Conservation (phyloP, 2,329 filamentous ascomycete species). For the Apiospora pterosperma region DNA sequence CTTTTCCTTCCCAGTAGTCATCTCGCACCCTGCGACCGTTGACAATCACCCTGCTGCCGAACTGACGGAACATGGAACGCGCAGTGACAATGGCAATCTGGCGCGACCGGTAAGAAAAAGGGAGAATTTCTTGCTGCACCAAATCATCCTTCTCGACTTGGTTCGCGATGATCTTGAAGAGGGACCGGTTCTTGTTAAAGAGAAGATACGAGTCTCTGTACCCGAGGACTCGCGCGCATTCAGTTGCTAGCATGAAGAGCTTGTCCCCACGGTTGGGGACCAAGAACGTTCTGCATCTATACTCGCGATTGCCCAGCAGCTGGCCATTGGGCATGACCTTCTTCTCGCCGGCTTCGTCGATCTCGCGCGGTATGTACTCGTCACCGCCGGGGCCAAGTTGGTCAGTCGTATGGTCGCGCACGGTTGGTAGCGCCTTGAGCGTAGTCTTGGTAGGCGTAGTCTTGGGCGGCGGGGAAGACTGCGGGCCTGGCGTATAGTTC, state of each 20-base stretch:
- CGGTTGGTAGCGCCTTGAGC: slow-evolving; percentile 91
- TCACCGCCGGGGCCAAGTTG: slow-evolving; percentile 86
- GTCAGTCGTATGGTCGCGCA: slow-evolving; percentile 95
- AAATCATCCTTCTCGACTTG: slow-evolving; percentile 96
- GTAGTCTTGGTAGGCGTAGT: slow-evolving; percentile 78
- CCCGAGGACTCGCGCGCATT: slow-evolving; percentile 88
- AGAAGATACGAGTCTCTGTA: slow-evolving; percentile 97
- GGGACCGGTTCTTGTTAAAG: slow-evolving; percentile 96
- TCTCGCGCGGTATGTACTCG: slow-evolving; percentile 92
- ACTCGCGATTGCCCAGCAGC: slow-evolving; percentile 77
- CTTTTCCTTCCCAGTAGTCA: slow-evolving; percentile 98
- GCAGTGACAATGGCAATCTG: slow-evolving; percentile 98
- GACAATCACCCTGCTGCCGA: slow-evolving; percentile 89
- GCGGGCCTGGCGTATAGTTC: slow-evolving; percentile 35
- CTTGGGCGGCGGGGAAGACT: slow-evolving; percentile 67
- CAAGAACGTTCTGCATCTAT: slow-evolving; percentile 88
- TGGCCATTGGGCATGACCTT: slow-evolving; percentile 86
- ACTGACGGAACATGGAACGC: slow-evolving; percentile 97
- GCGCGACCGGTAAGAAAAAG: slow-evolving; percentile 95
- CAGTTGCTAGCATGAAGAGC: slow-evolving; percentile 97
- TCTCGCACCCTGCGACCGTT: slow-evolving; percentile 89
- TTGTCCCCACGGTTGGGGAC: slow-evolving; percentile 90
- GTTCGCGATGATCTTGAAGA: slow-evolving; percentile 96
- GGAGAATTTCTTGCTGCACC: slow-evolving; percentile 89
- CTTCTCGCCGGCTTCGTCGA: slow-evolving; percentile 88